These are phyloP conservation scores for Backusella luteola DNA, from an alignment of 192 early-diverging fungal species.

Conservation along the genomic window DNA sequence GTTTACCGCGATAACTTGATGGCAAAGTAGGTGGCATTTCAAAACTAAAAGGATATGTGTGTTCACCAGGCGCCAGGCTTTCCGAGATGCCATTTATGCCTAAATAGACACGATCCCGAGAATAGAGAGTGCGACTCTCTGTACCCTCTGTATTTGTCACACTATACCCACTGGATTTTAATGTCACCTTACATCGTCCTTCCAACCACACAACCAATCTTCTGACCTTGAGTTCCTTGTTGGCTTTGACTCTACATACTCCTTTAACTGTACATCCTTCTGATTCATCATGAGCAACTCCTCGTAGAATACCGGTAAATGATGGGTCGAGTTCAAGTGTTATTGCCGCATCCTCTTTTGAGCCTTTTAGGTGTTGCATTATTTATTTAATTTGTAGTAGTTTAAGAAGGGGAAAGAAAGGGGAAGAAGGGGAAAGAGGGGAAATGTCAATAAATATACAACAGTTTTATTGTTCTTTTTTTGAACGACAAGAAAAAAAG, in stretches of 20 bases:
- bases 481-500: background rate
- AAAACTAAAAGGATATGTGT: slow-evolving; percentile 25
- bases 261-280: slow-evolving; percentile 31
- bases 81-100: slow-evolving; percentile 9
- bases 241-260: slow-evolving; percentile 2
- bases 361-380: background rate
- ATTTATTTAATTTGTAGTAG: background rate
- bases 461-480: background rate
- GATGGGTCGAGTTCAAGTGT: slow-evolving; percentile 22
- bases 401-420: background rate
- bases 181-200: slow-evolving; percentile 25
- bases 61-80: slow-evolving; percentile 14
- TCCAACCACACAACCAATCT: slow-evolving; percentile 26
- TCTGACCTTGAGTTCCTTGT: slow-evolving; percentile 21
- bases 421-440: background rate
- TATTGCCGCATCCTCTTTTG: slow-evolving; percentile 23
- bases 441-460: background rate
- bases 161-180: slow-evolving; percentile 7
- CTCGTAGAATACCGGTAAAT: slow-evolving; percentile 30
- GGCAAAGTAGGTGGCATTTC: slow-evolving; percentile 35
- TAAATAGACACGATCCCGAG: background rate
- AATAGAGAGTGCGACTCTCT: slow-evolving; percentile 1
- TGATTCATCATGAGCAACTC: slow-evolving; percentile 28
- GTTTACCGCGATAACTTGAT: slow-evolving; percentile 41
- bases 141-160: background rate